Evolutionary conservation across 169 alveolate species (phyloP).

Genomic region (Neospora caninum): DNA sequence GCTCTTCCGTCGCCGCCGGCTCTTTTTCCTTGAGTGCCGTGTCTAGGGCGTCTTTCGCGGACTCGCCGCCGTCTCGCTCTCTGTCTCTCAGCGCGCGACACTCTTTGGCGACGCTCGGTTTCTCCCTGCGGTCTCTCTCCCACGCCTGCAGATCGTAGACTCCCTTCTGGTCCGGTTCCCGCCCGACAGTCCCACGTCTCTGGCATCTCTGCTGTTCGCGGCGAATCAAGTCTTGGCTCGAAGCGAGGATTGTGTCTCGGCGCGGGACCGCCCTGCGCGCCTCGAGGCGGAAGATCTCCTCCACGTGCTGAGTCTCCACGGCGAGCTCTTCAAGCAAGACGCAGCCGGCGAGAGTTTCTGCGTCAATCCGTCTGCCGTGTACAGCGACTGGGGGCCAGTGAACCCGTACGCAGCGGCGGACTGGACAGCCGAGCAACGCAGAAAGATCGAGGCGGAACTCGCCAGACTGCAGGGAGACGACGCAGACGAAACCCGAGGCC

Average conservation of each 20-base stretch:
- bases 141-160: not conserved
- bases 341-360: not conserved
- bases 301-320: not conserved
- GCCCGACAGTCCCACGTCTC: not conserved
- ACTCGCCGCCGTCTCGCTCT: no score
- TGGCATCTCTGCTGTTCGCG: not conserved
- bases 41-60: no score
- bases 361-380: not conserved
- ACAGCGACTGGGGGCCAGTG: slow-evolving; percentile 4
- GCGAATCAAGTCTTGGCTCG: no score
- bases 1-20: no score
- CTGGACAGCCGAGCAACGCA: not conserved
- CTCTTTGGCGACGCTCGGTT: no score
- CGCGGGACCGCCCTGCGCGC: not conserved
- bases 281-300: not conserved
- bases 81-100: no score
- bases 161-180: not conserved
- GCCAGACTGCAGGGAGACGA: not conserved
- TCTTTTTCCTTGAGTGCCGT: no score
- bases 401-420: not conserved
- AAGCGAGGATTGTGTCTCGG: not conserved
- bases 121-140: no score
- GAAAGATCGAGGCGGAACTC: not conserved
- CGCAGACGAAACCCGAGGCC: not conserved
- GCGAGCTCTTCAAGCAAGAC: not conserved